Percentiles rank a stretch among this genome's conserved stretches.
These are phyloP conservation scores for Metschnikowia corniflorae DNA, from an alignment of 805 yeast genomes.

Conservation along the genomic window DNA sequence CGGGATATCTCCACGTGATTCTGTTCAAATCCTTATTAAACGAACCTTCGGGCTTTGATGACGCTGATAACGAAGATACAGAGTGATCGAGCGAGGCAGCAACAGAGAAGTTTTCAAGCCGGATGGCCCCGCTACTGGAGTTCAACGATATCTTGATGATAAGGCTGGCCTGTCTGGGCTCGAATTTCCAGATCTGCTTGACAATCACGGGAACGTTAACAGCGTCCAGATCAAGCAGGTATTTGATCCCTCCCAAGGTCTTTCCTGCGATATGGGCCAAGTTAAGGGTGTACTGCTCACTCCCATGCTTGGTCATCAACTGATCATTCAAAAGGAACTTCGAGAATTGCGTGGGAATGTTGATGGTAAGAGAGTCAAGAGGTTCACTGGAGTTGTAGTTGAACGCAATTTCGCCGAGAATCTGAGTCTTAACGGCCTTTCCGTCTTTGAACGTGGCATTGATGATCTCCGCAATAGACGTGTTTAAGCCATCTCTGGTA, in stretches of 20 bases:
- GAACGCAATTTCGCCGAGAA: conserved; percentile 84
- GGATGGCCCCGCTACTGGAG: conserved; percentile 40
- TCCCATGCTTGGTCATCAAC: conserved; percentile 27
- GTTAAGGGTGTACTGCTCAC: conserved; percentile 38
- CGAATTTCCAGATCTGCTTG: conserved; percentile 88
- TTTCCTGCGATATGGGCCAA: conserved; percentile 53
- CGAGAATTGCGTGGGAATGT: conserved; percentile 47
- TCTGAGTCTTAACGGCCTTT: conserved; percentile 51
- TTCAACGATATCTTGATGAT: conserved; percentile 66
- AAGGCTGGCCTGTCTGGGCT: conserved; percentile 78
- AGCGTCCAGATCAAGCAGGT: conserved; percentile 49
- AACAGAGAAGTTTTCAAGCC: conserved; percentile 57
- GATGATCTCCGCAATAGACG: conserved; percentile 82
- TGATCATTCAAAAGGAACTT: conserved; percentile 42
- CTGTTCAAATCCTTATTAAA: conserved; percentile 83
- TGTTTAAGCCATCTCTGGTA: conserved; percentile 55
- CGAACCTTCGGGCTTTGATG: conserved; percentile 89
- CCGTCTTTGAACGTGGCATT: conserved; percentile 76
- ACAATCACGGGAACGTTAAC: conserved; percentile 61
- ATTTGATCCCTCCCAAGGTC: conserved; percentile 80
- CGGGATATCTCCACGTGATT: conserved; percentile 73
- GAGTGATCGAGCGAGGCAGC: conserved; percentile 57
- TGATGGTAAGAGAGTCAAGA: conserved; percentile 31
- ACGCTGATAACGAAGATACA: conserved; percentile 65
- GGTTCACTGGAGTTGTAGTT: conserved; percentile 46